Evolutionary conservation across 148 eudicot genomes (phyloP).

Genomic region (Salicornia ramosissima): DNA sequence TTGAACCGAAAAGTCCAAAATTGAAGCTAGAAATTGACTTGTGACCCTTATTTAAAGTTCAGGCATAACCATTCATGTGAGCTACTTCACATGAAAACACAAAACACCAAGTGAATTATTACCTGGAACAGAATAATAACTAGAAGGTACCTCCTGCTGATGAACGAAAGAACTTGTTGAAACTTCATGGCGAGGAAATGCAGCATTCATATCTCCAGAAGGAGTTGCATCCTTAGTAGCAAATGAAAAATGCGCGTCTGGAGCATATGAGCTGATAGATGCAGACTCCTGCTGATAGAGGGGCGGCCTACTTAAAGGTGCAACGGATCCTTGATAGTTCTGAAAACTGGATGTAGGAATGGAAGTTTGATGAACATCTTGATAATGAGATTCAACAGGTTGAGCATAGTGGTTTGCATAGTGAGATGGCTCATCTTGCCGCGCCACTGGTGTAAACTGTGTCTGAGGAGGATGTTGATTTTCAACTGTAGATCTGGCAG

Average conservation of each 20-base stretch:
- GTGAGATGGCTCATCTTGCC: conserved; percentile 44
- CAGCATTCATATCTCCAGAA: conserved; percentile 40
- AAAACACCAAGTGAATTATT: conserved; percentile 50
- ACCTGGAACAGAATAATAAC: conserved; percentile 99
- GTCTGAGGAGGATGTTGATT: conserved; percentile 53
- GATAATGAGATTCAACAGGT: conserved; percentile 41
- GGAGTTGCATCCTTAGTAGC: conserved; percentile 47
- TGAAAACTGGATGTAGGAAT: conserved; percentile 48
- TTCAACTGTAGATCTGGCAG: conserved; percentile 59
- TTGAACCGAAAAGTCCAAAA: not conserved
- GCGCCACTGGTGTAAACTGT: conserved; percentile 39
- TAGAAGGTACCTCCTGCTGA: conserved; percentile 99
- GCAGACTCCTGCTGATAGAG: conserved; percentile 50
- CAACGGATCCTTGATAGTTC: conserved; percentile 43
- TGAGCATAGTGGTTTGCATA: conserved; percentile 59
- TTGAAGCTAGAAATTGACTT: conserved; percentile 8
- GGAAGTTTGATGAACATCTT: conserved; percentile 42
- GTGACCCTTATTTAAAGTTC: not conserved
- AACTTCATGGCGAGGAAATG: conserved; percentile 49
- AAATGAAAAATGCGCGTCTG: conserved; percentile 47
- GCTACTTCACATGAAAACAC: conserved; percentile 43
- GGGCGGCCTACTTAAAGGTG: conserved; percentile 37
- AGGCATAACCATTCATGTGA: conserved; percentile 23
- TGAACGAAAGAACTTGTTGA: conserved; percentile 52
- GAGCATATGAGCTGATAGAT: conserved; percentile 46